Evolutionary conservation across 805 yeast species (phyloP).

Genomic region (Cyberlindnera bimundalis): DNA sequence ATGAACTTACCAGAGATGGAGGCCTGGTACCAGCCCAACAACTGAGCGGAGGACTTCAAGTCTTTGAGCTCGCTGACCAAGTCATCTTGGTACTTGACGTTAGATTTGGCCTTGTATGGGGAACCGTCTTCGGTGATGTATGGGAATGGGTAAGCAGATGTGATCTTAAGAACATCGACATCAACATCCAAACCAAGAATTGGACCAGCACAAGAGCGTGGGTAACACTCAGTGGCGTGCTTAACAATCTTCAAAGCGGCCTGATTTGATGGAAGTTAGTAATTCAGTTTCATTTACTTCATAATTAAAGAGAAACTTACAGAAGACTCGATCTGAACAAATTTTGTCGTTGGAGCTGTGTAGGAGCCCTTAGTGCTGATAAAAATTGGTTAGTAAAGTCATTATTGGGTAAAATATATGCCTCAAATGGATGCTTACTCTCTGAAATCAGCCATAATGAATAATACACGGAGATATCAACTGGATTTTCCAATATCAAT

Average conservation of each 20-base stretch:
- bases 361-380: constrained; percentile 11
- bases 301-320: constrained; percentile 8
- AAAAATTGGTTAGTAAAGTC: background rate
- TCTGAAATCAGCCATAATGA: constrained; percentile 13
- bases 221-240: constrained; percentile 62
- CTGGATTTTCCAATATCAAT: too few relatives aligned
- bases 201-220: constrained; percentile 65
- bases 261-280: constrained; percentile 8
- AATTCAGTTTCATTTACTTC: too few relatives aligned
- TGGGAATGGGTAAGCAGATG: constrained; percentile 71
- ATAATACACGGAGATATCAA: too few relatives aligned
- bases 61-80: constrained; percentile 57
- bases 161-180: constrained; percentile 39
- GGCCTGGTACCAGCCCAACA: constrained; percentile 80
- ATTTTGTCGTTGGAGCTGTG: constrained; percentile 19
- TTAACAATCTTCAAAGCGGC: constrained; percentile 51
- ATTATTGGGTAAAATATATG: background rate
- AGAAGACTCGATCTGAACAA: constrained; percentile 20
- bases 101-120: constrained; percentile 57
- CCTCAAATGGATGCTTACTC: constrained; percentile 3
- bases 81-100: constrained; percentile 65
- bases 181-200: constrained; percentile 70
- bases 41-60: constrained; percentile 63
- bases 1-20: constrained; percentile 67
- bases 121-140: constrained; percentile 53